Evolutionary conservation across 208 protist genomes (phyloP).

Genomic region (Blechomonas ayalai): DNA sequence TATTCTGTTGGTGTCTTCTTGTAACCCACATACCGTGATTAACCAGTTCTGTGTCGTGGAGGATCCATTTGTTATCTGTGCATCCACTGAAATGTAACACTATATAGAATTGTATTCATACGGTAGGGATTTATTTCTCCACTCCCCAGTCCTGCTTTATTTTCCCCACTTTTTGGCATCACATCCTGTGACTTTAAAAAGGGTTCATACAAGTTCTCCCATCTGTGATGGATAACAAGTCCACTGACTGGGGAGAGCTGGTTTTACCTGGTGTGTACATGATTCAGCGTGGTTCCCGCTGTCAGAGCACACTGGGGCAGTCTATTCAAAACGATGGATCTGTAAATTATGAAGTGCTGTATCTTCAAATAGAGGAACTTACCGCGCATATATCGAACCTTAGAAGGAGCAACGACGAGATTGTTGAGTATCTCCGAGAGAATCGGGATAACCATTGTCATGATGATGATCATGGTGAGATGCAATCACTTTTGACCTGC

Average conservation of each 20-base stretch:
- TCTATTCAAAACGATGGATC: slow-evolving; percentile 9
- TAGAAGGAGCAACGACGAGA: slow-evolving; percentile 52
- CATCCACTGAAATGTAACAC: not conserved
- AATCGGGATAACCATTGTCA: not conserved
- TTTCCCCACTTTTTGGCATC: slow-evolving; percentile 3
- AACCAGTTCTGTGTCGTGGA: too few species aligned
- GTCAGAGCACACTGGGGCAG: slow-evolving; percentile 1
- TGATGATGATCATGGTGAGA: slow-evolving; percentile 10
- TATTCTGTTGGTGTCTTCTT: too few species aligned
- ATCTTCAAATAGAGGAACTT: slow-evolving; percentile 49
- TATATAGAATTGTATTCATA: slow-evolving; percentile 1
- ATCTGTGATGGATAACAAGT: not conserved
- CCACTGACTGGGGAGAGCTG: slow-evolving; percentile 60
- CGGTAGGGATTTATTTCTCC: not conserved
- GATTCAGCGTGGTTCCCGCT: slow-evolving; percentile 24
- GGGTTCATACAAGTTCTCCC: not conserved
- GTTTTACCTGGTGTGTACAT: slow-evolving; percentile 80
- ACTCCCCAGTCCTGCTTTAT: not conserved
- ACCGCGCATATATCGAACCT: slow-evolving; percentile 46
- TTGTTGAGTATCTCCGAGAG: slow-evolving; percentile 24
- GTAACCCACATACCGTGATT: too few species aligned
- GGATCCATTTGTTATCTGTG: slow-evolving; percentile 1
- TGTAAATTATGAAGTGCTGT: slow-evolving; percentile 48
- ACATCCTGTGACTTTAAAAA: slow-evolving; percentile 1
- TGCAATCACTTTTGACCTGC: slow-evolving; percentile 1